Base-by-base conservation (phyloP, 2,329 filamentous ascomycete species). In the Curvularia sp. region DNA sequence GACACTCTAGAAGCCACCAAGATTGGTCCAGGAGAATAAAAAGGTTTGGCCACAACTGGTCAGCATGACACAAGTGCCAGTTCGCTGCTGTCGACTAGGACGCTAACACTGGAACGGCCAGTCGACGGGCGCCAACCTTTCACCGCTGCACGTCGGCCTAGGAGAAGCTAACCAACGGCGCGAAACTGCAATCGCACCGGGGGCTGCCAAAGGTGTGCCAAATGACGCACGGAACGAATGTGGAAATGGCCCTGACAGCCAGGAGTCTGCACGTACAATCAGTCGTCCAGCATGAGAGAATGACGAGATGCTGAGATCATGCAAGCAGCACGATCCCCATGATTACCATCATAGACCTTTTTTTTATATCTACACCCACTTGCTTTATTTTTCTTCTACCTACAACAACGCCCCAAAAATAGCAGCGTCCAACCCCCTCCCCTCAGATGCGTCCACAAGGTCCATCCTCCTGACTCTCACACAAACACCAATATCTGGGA, bases 121-220 rank as follows among this genome's bases (percentile, higher is more conserved):
- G 33, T 35, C 12, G 33, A 35, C 33, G 33, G 33, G 12, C 26
- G 13, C 33, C 13, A 35, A 35, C 13, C 13, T 13, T 35, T 35
- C 33, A 15, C 12, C 22, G 20, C 41, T 15, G 41, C 41, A 42
- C 20, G 9, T 8, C 10, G 6, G 20, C 13, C 41, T 42, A 42
- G 33, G 12, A 24, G 41, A 13, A 42, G 22, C 41, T 42, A 42
- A 24, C 13, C 5, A 22, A n/a, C 10, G 20, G 41, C 41, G 41
- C 41, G 41, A 42, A 24, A 24, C 41, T 42, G 41, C 20, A 42
- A 42, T 24, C 20, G 24, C 10, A 42, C 22, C 5, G 10, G 38
- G 6, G 68, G 1, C 49, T 73, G 9, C 67, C 64, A 10, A 63
- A 71, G 0, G 64, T 71, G 5, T 72, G 67, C 43, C 57, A 69